Conservation (phyloP, 2,329 filamentous ascomycete genomes). For the Aspergillus nomiae region DNA sequence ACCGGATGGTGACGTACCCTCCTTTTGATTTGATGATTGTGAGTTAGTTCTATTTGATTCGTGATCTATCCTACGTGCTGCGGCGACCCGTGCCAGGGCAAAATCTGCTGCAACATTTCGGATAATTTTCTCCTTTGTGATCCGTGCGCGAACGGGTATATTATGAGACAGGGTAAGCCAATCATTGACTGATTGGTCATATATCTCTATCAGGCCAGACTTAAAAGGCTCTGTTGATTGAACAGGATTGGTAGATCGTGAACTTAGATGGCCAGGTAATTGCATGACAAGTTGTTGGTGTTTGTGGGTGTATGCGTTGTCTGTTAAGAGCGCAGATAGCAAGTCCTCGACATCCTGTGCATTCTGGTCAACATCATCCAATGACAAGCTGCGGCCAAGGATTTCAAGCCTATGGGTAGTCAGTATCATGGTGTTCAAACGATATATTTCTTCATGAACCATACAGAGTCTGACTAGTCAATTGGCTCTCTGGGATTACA, state of each 20-base stretch:
- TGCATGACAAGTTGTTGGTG: slow-evolving; percentile 23
- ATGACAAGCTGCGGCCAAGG: slow-evolving; percentile 23
- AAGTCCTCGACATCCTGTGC: slow-evolving; percentile 32
- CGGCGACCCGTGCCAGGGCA: slow-evolving; percentile 35
- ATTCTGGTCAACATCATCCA: slow-evolving; percentile 42
- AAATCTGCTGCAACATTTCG: slow-evolving; percentile 40
- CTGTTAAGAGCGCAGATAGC: slow-evolving; percentile 15
- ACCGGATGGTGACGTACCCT: background rate
- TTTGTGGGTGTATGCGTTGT: slow-evolving; percentile 1
- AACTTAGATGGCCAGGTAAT: slow-evolving; percentile 18
- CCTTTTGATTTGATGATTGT: background rate
- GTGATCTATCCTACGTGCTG: slow-evolving; percentile 16
- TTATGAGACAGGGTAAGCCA: slow-evolving; percentile 38
- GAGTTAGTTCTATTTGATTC: background rate
- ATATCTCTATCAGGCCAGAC: slow-evolving; percentile 30
- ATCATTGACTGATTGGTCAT: slow-evolving; percentile 39
- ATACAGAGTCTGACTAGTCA: slow-evolving; percentile 33
- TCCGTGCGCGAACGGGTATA: slow-evolving; percentile 39
- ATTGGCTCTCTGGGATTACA: slow-evolving; percentile 8
- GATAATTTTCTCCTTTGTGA: slow-evolving; percentile 42
- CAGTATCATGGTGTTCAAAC: slow-evolving; percentile 3
- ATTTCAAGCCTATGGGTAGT: slow-evolving; percentile 36
- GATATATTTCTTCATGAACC: slow-evolving; percentile 10
- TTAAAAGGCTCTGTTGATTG: slow-evolving; percentile 6
- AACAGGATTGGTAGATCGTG: slow-evolving; percentile 14